Conservation (phyloP, 495 filamentous ascomycete genomes). For the Daldinia caldariorum region DNA sequence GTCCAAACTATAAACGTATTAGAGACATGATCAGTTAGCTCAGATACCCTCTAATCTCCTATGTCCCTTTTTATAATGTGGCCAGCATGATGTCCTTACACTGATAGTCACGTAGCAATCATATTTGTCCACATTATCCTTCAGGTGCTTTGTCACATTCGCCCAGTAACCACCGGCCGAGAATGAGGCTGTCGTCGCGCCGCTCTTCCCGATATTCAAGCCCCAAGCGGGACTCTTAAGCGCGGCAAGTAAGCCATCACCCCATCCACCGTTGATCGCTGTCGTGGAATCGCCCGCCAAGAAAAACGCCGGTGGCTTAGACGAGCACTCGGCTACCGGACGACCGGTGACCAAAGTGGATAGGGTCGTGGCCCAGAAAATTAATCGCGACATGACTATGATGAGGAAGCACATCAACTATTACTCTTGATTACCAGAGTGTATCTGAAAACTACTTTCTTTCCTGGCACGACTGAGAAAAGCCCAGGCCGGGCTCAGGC, state of each 20-base stretch:
- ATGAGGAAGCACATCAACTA: not conserved
- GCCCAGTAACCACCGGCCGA: conserved; percentile 58
- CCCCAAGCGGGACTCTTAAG: conserved; percentile 55
- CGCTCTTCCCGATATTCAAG: conserved; percentile 60
- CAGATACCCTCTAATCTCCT: not conserved
- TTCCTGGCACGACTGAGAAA: not conserved
- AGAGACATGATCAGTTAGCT: conserved; percentile 14
- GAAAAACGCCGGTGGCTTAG: conserved; percentile 54
- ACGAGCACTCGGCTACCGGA: conserved; percentile 17
- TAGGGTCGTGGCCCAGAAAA: conserved; percentile 15
- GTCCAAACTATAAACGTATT: conserved; percentile 57
- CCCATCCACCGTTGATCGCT: conserved; percentile 59
- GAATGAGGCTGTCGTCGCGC: conserved; percentile 63
- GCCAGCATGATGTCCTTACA: conserved; percentile 27
- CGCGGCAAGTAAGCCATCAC: conserved; percentile 59
- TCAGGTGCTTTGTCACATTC: conserved; percentile 50
- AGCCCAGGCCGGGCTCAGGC: not conserved
- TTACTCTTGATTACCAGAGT: not conserved
- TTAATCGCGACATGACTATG: conserved; percentile 13
- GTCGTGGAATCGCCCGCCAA: conserved; percentile 65
- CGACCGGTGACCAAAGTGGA: conserved; percentile 9
- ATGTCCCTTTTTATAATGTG: not conserved
- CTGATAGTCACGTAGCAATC: conserved; percentile 59
- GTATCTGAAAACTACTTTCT: conserved; percentile 2
- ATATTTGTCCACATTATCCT: conserved; percentile 42